Evolutionary conservation across 2,329 filamentous ascomycete species (phyloP), one percentile per base, ranked within the genome.

Genomic region (Colletotrichum eleusines): DNA sequence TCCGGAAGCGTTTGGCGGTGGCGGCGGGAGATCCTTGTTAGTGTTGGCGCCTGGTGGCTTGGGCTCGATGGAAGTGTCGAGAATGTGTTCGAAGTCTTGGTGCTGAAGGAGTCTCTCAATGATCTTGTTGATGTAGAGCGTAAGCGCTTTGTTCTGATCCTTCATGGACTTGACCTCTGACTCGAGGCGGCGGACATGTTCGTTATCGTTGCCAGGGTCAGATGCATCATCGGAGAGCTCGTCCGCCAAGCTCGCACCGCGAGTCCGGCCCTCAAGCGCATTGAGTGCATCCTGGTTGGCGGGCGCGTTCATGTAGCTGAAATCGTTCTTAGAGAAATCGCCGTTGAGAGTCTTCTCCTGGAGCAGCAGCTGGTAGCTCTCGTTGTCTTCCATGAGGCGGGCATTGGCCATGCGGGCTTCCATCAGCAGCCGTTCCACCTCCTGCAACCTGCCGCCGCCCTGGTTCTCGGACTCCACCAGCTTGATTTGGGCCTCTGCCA

Each of bases 121-220:
- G 80, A 99, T 98, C 84, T 96, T 97, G 88, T 98, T 97, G 85
- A 99, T 98, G 84, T 99, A 99, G 74, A 98, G 86, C 31, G 94
- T 97, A 76, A 99, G 86, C 38, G 96, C 96, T 85, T 98, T 98
- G 86, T 99, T 98, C 84, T 97, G 92, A 79, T 97, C 95, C 83
- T 93, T 95, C 76, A 94, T 85, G 11, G 89, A 87, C 81, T 92
- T 94, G 75, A 96, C 81, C 76, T 98, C 95, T 14, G 86, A 82
- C 79, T 98, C 95, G 16, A 96, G 85, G 63, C 89, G 90, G 76
- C 91, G 91, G 74, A 89, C 86, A 57, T 82, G 83, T 66, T 90
- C 88, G 74, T 84, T 82, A 72, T 92, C 90, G 53, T 87, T 87
- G 72, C 84, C 84, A 63, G 85, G 85, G 31, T 91, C 89, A 70